phyloP scores from a whole-genome alignment of 805 yeast species.

The Candida palmyrensis region DNA sequence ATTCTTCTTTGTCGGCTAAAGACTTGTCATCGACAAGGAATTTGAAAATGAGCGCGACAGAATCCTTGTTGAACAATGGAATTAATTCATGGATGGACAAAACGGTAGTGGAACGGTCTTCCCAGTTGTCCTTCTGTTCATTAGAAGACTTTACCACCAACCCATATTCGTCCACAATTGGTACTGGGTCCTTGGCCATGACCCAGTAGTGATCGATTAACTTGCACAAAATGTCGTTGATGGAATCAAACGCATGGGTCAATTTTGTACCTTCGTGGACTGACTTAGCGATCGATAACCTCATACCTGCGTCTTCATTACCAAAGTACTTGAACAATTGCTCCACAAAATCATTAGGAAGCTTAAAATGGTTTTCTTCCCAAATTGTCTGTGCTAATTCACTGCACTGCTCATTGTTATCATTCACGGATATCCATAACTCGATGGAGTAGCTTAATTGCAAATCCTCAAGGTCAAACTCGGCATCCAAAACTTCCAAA shows the following conservation, averaged over 20 bases:
- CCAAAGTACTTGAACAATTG: conserved; percentile 48
- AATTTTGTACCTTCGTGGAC: conserved; percentile 49
- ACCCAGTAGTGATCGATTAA: conserved; percentile 54
- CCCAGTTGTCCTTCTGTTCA: conserved; percentile 75
- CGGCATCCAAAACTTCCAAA: conserved; percentile 81
- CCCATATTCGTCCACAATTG: conserved; percentile 75
- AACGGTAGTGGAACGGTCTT: conserved; percentile 78
- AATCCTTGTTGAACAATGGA: conserved; percentile 33
- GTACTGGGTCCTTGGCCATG: conserved; percentile 69
- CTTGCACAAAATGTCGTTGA: conserved; percentile 28
- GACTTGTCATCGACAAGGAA: conserved; percentile 53
- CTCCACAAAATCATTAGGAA: conserved; percentile 40
- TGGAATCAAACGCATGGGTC: conserved; percentile 14
- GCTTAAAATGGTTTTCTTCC: conserved; percentile 65
- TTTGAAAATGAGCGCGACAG: conserved; percentile 49
- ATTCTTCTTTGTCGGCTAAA: conserved; percentile 66
- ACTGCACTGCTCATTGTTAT: conserved; percentile 57
- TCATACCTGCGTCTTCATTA: conserved; percentile 56
- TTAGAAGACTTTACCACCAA: conserved; percentile 58
- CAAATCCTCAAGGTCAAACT: conserved; percentile 53
- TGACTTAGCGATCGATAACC: conserved; percentile 70
- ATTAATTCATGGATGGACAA: conserved; percentile 56
- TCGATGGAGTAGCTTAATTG: conserved; percentile 51
- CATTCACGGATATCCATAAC: conserved; percentile 74
- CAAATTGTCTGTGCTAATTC: conserved; percentile 77